phyloP scores from a whole-genome alignment of 164 flowering plant species.

The Kalanchoe fedtschenkoi region DNA sequence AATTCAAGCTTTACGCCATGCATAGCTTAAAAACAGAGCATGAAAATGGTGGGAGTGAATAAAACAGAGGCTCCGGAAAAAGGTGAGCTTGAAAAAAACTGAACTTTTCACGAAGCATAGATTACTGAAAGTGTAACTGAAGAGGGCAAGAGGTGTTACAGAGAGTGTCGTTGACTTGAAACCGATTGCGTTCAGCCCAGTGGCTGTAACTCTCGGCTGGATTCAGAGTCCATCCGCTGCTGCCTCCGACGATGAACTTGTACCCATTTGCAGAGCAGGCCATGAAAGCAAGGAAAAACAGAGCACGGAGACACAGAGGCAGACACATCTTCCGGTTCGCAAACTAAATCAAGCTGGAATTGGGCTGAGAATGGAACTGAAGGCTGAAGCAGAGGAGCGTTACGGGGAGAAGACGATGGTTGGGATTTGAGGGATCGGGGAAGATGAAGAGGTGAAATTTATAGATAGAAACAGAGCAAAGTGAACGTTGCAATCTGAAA shows the following conservation, averaged over 20 bases:
- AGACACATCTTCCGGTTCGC: background rate
- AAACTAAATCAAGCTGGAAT: background rate
- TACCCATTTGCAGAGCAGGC: slow-evolving; percentile 14
- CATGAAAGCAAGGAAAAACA: background rate
- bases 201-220: slow-evolving; percentile 29
- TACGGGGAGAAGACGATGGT: background rate
- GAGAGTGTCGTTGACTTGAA: slow-evolving; percentile 37
- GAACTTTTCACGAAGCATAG: background rate
- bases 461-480: background rate
- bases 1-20: too few relatives aligned
- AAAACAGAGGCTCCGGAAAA: too few relatives aligned
- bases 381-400: background rate
- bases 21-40: too few relatives aligned
- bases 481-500: background rate
- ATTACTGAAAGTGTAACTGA: background rate
- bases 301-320: background rate
- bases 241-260: slow-evolving; percentile 35
- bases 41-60: too few relatives aligned
- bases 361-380: background rate
- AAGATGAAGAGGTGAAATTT: background rate
- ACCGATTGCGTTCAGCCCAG: slow-evolving; percentile 40
- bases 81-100: background rate
- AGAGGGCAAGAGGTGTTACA: slow-evolving; percentile 17
- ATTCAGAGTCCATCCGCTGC: slow-evolving; percentile 32
- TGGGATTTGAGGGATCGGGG: background rate